phyloP scores from a whole-genome alignment of 73 alveolate species.

The Symbiodinium pilosum region DNA sequence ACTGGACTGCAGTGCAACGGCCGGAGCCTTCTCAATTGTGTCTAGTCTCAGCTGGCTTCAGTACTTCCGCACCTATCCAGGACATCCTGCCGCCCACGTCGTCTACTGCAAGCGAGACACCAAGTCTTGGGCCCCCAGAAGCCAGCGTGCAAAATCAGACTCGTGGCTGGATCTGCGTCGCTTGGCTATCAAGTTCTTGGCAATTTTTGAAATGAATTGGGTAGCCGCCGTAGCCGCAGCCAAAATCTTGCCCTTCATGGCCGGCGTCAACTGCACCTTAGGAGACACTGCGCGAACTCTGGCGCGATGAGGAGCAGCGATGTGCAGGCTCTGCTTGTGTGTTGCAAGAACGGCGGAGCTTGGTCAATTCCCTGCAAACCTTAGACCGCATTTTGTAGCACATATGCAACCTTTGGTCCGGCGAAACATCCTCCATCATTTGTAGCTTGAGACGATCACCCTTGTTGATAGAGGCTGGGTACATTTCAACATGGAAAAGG shows the following conservation, averaged over 20 bases:
- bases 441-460: background rate
- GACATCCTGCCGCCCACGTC: conserved; percentile 45
- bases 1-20: conserved; percentile 15
- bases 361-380: background rate
- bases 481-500: too few relatives aligned
- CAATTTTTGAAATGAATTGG: background rate
- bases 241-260: background rate
- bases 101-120: conserved; percentile 37
- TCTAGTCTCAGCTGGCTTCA: background rate
- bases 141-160: conserved; percentile 44
- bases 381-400: background rate
- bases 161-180: conserved; percentile 63
- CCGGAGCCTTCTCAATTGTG: background rate
- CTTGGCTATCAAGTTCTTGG: conserved; percentile 1
- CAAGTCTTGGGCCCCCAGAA: background rate
- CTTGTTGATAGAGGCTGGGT: too few relatives aligned
- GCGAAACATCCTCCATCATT: background rate
- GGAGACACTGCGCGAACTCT: conserved; percentile 75
- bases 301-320: conserved; percentile 85
- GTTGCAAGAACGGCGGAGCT: too few relatives aligned
- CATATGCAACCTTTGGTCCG: background rate
- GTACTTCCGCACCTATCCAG: background rate
- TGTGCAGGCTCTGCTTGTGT: conserved; percentile 81
- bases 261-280: background rate
- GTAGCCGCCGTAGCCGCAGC: background rate